phyloP scores from a whole-genome alignment of 1,284 basidiomycete genomes.

The Leccinum laetum region DNA sequence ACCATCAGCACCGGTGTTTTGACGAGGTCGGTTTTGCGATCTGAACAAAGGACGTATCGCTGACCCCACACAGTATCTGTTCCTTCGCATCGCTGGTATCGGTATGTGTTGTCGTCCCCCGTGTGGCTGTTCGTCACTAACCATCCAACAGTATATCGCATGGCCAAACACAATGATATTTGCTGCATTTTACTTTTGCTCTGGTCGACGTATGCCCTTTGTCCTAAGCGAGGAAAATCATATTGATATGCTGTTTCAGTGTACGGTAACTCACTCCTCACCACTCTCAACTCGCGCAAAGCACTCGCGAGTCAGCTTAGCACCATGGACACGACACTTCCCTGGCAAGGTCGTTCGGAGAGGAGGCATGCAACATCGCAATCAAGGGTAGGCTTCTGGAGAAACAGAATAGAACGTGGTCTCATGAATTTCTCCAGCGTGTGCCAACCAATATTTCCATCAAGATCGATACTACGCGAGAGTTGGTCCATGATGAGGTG shows the following conservation, averaged over 20 bases:
- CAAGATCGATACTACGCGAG: constrained; percentile 35
- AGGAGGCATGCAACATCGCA: constrained; percentile 4
- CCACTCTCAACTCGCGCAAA: constrained; percentile 47
- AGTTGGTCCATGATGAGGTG: constrained; percentile 31
- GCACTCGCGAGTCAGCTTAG: constrained; percentile 26
- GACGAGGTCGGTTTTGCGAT: constrained; percentile 28
- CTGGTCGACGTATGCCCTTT: constrained; percentile 43
- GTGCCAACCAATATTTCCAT: constrained; percentile 34
- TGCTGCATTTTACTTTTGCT: constrained; percentile 48
- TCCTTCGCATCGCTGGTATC: constrained; percentile 45
- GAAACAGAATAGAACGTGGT: not conserved
- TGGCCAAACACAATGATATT: constrained; percentile 46
- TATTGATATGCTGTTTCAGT: constrained; percentile 28
- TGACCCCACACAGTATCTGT: constrained; percentile 29
- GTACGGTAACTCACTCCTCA: constrained; percentile 50
- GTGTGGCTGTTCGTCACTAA: not conserved
- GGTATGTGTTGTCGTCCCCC: constrained; percentile 20
- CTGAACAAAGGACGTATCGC: not conserved
- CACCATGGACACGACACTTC: constrained; percentile 13
- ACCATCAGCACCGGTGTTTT: constrained; percentile 49
- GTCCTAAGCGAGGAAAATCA: not conserved
- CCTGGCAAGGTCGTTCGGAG: not conserved
- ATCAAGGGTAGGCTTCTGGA: constrained; percentile 10
- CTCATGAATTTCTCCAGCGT: constrained; percentile 21
- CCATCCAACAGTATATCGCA: constrained; percentile 32